A percentile compares a stretch with the other conserved stretches of the same genome.
Conservation (phyloP, 164 flowering plant genomes). For the Kalanchoe fedtschenkoi region DNA sequence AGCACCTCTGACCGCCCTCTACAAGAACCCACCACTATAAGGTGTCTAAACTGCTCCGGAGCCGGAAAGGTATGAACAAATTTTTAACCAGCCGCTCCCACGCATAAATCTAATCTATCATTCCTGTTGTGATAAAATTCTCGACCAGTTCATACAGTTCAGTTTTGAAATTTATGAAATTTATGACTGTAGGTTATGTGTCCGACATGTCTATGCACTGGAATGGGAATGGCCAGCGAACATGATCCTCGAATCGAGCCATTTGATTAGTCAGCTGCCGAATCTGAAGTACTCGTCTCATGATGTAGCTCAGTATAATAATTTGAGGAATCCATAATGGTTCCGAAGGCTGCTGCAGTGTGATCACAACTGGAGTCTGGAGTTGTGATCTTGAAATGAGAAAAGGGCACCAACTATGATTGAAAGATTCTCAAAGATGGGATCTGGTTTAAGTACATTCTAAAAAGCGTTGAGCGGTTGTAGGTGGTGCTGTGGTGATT, state of each 20-base stretch:
- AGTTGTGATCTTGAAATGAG: no score
- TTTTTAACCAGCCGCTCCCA: not conserved
- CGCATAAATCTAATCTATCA: no score
- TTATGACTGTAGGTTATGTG: slow-evolving; percentile 97
- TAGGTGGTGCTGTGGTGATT: no score
- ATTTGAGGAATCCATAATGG: not conserved
- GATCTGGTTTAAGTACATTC: no score
- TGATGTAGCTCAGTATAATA: not conserved
- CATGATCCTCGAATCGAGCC: slow-evolving; percentile 95
- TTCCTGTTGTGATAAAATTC: not conserved
- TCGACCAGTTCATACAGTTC: not conserved
- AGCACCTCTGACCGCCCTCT: slow-evolving; percentile 41
- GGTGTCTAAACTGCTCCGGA: slow-evolving; percentile 87
- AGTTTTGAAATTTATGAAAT: slow-evolving; percentile 2
- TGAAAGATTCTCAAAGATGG: no score
- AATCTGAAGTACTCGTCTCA: not conserved
- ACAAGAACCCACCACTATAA: slow-evolving; percentile 47
- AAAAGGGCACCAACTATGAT: no score
- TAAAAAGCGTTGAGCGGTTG: no score
- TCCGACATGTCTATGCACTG: slow-evolving; percentile 96
- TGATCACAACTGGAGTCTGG: no score
- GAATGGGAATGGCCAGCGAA: slow-evolving; percentile 96
- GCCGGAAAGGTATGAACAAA: slow-evolving; percentile 66
- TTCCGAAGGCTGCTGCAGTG: no score
- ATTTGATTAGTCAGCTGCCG: slow-evolving; percentile 37